Evolutionary conservation across 2,329 filamentous ascomycete genomes (phyloP).

Genomic region (Akanthomyces muscarius): DNA sequence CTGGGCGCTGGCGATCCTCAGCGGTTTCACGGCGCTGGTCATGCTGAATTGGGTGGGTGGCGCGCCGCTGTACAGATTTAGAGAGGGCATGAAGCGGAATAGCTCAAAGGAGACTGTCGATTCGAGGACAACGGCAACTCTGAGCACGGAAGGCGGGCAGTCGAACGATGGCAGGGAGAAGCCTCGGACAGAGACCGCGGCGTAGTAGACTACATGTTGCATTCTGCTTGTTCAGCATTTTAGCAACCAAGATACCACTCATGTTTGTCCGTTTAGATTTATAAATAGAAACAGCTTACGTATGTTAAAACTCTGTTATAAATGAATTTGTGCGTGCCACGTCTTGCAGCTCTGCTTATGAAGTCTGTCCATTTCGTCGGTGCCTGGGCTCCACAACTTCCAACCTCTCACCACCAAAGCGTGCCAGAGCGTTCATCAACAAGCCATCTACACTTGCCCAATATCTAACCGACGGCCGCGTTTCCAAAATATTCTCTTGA

Average conservation of each 20-base stretch:
- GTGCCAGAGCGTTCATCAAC: neutral
- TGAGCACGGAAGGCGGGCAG: neutral
- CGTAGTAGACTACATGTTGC: neutral
- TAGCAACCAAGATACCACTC: neutral
- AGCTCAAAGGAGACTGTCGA: neutral
- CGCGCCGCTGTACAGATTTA: constrained; percentile 1
- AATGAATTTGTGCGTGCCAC: neutral
- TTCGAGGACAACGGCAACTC: neutral
- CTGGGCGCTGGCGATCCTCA: constrained; percentile 30
- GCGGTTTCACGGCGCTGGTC: constrained; percentile 26
- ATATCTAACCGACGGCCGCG: no score
- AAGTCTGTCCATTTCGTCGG: neutral
- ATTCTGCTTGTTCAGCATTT: neutral
- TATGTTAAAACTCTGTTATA: no score
- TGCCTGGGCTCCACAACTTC: neutral
- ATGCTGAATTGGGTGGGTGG: constrained; percentile 30
- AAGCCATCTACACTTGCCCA: neutral
- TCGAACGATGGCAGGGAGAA: neutral
- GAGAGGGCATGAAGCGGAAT: neutral
- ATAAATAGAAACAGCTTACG: no score
- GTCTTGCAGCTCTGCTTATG: neutral
- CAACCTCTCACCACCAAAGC: neutral
- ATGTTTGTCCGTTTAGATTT: neutral
- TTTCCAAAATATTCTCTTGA: neutral
- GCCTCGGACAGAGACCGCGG: neutral